Evolutionary conservation across 176 grass and related monocot species (phyloP).

Genomic region (Bonia amplexicaulis): DNA sequence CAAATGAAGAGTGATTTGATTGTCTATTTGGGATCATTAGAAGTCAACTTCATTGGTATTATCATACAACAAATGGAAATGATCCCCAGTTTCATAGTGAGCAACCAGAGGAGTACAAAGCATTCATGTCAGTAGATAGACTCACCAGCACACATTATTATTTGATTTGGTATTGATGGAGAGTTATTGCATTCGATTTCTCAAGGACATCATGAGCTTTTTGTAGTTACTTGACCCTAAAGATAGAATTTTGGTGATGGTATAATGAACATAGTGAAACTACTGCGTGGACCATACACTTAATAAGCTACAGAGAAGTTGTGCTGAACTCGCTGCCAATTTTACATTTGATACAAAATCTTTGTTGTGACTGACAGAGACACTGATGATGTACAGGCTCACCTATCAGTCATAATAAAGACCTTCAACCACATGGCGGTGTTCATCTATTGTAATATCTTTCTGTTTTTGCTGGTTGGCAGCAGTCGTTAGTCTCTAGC

Average conservation of each 20-base stretch:
- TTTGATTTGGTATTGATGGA: conserved; percentile 27
- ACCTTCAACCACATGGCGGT: neutral
- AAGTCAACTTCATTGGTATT: neutral
- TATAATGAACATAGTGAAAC: neutral
- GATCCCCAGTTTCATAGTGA: neutral
- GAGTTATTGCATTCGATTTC: conserved; percentile 14
- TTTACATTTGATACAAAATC: neutral
- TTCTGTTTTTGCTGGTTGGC: neutral
- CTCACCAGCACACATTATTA: neutral
- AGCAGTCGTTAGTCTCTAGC: neutral
- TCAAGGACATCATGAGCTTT: neutral
- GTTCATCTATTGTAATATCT: neutral
- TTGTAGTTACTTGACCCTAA: neutral
- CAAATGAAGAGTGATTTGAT: neutral
- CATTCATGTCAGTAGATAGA: conserved; percentile 24
- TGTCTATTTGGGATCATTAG: neutral
- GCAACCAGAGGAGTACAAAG: neutral
- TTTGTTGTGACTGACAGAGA: neutral
- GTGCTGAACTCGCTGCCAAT: neutral
- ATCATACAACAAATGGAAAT: conserved; percentile 6
- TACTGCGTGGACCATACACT: neutral
- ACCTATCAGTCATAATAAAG: neutral
- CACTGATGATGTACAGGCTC: neutral
- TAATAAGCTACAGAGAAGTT: neutral
- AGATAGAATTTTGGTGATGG: neutral